Percentiles rank a stretch among this genome's conserved stretches.
These are phyloP conservation scores for Adansonia rubrostipa DNA, from an alignment of 441 rosid genomes.

Conservation along the genomic window DNA sequence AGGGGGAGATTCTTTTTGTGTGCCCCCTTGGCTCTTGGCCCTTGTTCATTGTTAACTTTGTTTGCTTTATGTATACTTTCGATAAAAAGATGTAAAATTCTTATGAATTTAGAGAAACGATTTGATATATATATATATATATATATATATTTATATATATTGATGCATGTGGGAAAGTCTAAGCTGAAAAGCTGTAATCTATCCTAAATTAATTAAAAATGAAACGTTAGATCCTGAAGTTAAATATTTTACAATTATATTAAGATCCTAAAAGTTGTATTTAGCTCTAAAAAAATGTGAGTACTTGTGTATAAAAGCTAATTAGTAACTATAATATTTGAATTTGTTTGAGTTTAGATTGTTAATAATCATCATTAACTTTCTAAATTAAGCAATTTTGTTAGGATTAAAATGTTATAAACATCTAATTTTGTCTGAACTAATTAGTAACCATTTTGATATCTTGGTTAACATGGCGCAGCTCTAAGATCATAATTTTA, in stretches of 20 bases:
- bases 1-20: slow-evolving; percentile 9
- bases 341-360: background rate
- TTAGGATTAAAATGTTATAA: background rate
- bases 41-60: background rate
- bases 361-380: background rate
- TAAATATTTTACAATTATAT: too few species aligned
- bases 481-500: too few species aligned
- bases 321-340: background rate
- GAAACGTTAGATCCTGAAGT: too few species aligned
- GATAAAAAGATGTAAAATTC: background rate
- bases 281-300: background rate
- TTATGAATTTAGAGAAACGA: background rate
- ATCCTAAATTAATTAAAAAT: background rate
- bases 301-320: background rate
- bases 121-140: background rate
- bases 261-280: background rate
- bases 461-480: too few species aligned
- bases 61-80: background rate
- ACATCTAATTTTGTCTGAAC: background rate
- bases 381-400: background rate
- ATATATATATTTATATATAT: too few species aligned
- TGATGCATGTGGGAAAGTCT: background rate
- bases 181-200: background rate
- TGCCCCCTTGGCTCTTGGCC: background rate
- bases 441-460: background rate